phyloP scores from a whole-genome alignment of 2,329 filamentous ascomycete species.

The Hirsutella thompsonii region DNA sequence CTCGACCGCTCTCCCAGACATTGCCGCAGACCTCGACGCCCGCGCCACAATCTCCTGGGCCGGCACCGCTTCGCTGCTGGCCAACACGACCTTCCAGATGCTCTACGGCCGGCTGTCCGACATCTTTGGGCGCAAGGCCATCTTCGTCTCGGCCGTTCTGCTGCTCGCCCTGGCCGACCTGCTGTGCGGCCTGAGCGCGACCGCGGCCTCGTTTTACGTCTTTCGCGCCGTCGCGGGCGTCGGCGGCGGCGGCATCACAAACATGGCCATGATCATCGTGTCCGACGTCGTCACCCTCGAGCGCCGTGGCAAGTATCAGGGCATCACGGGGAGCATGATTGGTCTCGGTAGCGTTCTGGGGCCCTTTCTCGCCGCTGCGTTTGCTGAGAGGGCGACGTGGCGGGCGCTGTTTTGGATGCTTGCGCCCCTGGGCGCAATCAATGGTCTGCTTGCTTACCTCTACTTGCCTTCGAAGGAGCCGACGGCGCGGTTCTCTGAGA shows the following conservation, averaged over 20 bases:
- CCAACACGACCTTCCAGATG: slow-evolving; percentile 50
- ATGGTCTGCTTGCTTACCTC: slow-evolving; percentile 30
- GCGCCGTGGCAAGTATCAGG: slow-evolving; percentile 42
- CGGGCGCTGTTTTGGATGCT: slow-evolving; percentile 32
- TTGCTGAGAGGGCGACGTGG: slow-evolving; percentile 25
- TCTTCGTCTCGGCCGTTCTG: slow-evolving; percentile 39
- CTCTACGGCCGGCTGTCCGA: slow-evolving; percentile 51
- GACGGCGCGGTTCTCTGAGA: slow-evolving; percentile 30
- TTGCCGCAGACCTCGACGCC: slow-evolving; percentile 31
- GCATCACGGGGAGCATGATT: slow-evolving; percentile 25
- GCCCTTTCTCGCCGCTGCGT: slow-evolving; percentile 28
- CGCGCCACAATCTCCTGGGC: slow-evolving; percentile 42
- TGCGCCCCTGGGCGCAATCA: slow-evolving; percentile 32
- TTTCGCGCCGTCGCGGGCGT: slow-evolving; percentile 48
- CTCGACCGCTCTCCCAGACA: slow-evolving; percentile 34
- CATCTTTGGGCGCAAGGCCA: slow-evolving; percentile 45
- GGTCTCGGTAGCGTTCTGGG: slow-evolving; percentile 28
- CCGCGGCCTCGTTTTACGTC: slow-evolving; percentile 44
- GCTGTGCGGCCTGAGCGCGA: slow-evolving; percentile 43
- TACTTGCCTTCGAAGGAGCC: slow-evolving; percentile 38
- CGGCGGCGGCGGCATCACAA: slow-evolving; percentile 48
- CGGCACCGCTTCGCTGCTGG: slow-evolving; percentile 38
- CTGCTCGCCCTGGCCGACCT: slow-evolving; percentile 43
- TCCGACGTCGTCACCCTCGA: slow-evolving; percentile 46
- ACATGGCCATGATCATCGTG: slow-evolving; percentile 48